Evolutionary conservation across 768 basidiomycete species (phyloP), one percentile per base, ranked within the genome.

Genomic region (Termitomyces sp.): DNA sequence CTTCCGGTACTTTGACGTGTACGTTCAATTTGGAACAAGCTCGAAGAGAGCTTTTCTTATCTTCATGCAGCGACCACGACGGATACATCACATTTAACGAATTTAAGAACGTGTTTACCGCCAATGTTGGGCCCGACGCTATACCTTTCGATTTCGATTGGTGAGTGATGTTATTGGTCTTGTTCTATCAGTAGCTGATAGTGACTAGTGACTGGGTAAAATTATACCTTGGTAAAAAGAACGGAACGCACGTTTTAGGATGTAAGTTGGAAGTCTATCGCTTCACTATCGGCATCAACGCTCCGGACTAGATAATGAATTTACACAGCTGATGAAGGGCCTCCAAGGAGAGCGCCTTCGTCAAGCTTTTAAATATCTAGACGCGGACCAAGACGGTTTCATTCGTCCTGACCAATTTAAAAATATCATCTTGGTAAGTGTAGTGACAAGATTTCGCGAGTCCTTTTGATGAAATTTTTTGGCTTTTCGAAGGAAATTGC

Each of bases 271-370:
- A 19, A 40, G 10, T n/a, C 44, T 28, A n/a, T 45, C 15, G 40
- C 52, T 48, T 32, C 28, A 47, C 2, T 45, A 19, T 51, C 34
- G 22, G 41, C 43, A 54, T 51, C 40, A 38, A 58, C 38, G 5
- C 32, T 40, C 49, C 45, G 9, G 51, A 47, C 9, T 62, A 93
- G 90, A 95, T 74, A 90, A 90, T 68, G 95, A 98, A 71, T 98
- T 98, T 73, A 97, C 94, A 30, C 95, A 98, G 73, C 75, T 98
- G 57, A 97, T 99, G 93, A 98, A 98, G 72, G 96, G 94, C 42
- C 81, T 98, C 54, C 97, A 98, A 74, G 97, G 95, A 65, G 97
- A 99, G 72, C 87, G 97, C 32, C 77, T 99, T 53, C 89, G 97
- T 58, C 97, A 99, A 73, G 89, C 94, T 24, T 99, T 98, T 78